These are phyloP conservation scores for Zymoseptoria tritici DNA, from an alignment of 2,329 filamentous ascomycete species.

Conservation along the genomic window DNA sequence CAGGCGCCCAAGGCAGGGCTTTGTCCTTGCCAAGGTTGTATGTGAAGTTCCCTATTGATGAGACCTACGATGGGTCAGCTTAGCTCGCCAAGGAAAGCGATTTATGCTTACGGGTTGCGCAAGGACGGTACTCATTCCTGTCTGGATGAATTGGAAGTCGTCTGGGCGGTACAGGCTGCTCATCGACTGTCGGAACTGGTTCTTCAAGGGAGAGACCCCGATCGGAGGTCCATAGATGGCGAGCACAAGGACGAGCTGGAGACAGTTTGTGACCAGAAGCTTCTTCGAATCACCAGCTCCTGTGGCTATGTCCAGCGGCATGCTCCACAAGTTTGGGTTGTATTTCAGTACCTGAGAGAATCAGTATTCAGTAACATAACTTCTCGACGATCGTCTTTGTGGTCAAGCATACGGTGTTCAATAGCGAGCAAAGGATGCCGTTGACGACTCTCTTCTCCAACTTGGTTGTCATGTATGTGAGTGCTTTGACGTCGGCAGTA, in stretches of 20 bases:
- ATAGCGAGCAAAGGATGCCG: slow-evolving; percentile 79
- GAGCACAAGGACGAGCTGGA: slow-evolving; percentile 75
- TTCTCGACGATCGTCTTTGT: background rate
- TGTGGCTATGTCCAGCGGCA: slow-evolving; percentile 70
- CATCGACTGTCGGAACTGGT: slow-evolving; percentile 88
- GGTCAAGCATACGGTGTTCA: slow-evolving; percentile 69
- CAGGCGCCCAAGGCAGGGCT: slow-evolving; percentile 77
- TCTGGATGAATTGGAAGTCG: slow-evolving; percentile 83
- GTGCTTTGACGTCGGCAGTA: slow-evolving; percentile 69
- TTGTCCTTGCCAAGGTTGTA: slow-evolving; percentile 82
- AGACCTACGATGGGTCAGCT: slow-evolving; percentile 47
- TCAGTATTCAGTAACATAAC: slow-evolving; percentile 1
- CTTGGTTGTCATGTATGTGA: slow-evolving; percentile 84
- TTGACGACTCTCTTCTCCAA: slow-evolving; percentile 87
- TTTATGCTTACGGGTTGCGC: slow-evolving; percentile 61
- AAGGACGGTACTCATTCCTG: slow-evolving; percentile 46
- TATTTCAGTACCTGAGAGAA: slow-evolving; percentile 73
- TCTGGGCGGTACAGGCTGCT: slow-evolving; percentile 85
- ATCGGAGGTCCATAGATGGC: slow-evolving; percentile 24
- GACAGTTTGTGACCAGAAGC: slow-evolving; percentile 79
- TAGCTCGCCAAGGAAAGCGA: background rate
- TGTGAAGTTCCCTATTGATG: slow-evolving; percentile 59
- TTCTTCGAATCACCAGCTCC: slow-evolving; percentile 70
- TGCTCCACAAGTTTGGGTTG: slow-evolving; percentile 83
- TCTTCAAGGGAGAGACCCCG: slow-evolving; percentile 48